Evolutionary conservation across 495 filamentous ascomycete genomes (phyloP), one percentile per base, ranked within the genome.

Genomic region (Cladorrhinum samala): DNA sequence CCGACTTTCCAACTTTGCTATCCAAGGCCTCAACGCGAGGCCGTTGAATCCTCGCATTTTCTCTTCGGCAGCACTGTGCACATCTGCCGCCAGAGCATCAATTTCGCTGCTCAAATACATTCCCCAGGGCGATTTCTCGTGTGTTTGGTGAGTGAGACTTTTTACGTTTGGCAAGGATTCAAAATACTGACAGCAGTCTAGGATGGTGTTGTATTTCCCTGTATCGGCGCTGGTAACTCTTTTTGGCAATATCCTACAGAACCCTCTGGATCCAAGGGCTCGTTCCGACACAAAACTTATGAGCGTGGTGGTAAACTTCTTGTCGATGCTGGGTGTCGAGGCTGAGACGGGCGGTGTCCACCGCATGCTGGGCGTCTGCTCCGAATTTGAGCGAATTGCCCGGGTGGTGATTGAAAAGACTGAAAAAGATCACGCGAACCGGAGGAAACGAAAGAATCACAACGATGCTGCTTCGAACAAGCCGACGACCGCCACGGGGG

Each of bases 181-280:
- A 42, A 23, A 7, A 48, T 51, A 45, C 57, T 61, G 33, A 62
- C 71, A 60, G 49, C 44, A 3, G 25, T 38, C 52, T 51, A 95
- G 91, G 91, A 80, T 98, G 58, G 89, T 96, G 63, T 76, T 98
- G 36, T 98, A 98, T 71, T 98, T 93, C 71, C 93, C 93, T 4
- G 91, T 98, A 14, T 96, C 94, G 2, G 88, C 93, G 9, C 79
- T 97, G 11, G 89, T 98, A 3, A 98, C 93, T 2, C 76, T 98
- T 23, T 98, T 98, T 64, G 93, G 91, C 48, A 96, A 97, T 65
- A 93, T 98, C 50, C 75, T 98, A 3, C 94, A 98, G 66, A 97
- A 97, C 56, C 94, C 94, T 0, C 85, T 88, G 55, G 93, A 98
- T 65, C 79, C 84, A 5, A 85, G 90, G 27, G 90, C 92, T 38